Percentiles rank a stretch among this genome's conserved stretches.
Conservation (phyloP, 2,329 filamentous ascomycete genomes). For the Aspergillus thermomutatus region DNA sequence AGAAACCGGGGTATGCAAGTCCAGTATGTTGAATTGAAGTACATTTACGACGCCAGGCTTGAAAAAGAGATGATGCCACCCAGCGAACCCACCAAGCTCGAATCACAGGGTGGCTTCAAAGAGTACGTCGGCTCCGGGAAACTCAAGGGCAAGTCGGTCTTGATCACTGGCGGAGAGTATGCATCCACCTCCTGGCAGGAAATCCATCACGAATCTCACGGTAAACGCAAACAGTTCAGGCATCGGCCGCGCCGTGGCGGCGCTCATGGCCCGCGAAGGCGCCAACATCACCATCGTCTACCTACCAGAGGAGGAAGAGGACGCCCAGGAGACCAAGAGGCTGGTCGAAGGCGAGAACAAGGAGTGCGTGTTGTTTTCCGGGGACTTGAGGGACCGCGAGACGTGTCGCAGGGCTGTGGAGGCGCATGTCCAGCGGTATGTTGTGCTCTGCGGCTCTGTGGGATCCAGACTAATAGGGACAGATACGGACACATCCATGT, state of each 20-base stretch:
- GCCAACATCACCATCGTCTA: constrained; percentile 56
- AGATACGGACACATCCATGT: constrained; percentile 40
- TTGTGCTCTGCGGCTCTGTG: too few species aligned
- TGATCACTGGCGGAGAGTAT: constrained; percentile 58
- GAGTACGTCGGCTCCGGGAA: constrained; percentile 49
- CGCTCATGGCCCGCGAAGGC: constrained; percentile 57
- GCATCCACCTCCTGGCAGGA: constrained; percentile 15
- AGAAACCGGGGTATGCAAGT: not conserved
- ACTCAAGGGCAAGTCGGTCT: constrained; percentile 48
- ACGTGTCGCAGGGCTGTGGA: constrained; percentile 52
- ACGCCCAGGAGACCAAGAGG: constrained; percentile 53
- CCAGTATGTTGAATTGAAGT: too few species aligned
- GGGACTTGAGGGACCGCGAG: constrained; percentile 49
- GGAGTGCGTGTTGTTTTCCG: constrained; percentile 47
- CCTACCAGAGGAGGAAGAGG: constrained; percentile 54
- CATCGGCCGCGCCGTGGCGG: constrained; percentile 54
- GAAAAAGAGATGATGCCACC: constrained; percentile 20
- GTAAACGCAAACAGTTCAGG: constrained; percentile 46
- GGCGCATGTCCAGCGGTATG: constrained; percentile 49
- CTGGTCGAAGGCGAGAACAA: constrained; percentile 51
- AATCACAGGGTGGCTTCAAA: constrained; percentile 21
- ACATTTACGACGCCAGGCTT: not conserved
- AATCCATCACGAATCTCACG: not conserved
- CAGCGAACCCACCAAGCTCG: constrained; percentile 35
- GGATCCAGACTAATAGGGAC: too few species aligned